These are phyloP conservation scores for Debaryomycetaceae sp. DNA, from an alignment of 1,139 yeast genomes.

Conservation along the genomic window DNA sequence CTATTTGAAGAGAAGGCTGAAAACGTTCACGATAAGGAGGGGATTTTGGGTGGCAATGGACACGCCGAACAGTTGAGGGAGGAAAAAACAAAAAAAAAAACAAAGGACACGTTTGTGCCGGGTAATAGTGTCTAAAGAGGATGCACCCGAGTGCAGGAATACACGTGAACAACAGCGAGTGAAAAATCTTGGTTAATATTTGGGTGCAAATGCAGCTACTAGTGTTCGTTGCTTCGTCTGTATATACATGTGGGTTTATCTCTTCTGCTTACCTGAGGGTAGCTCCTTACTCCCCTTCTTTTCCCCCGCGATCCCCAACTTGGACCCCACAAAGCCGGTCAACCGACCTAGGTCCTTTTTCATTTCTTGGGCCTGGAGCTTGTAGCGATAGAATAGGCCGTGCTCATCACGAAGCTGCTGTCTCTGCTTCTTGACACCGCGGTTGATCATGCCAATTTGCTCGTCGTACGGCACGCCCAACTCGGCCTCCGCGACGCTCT, in stretches of 20 bases:
- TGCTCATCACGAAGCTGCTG: constrained; percentile 34
- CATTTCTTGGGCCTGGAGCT: constrained; percentile 33
- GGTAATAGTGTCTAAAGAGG: too few species aligned
- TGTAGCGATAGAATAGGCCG: constrained; percentile 39
- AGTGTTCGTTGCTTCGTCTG: not conserved
- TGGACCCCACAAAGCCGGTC: constrained; percentile 14
- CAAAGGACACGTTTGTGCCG: not conserved
- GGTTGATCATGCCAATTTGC: constrained; percentile 39
- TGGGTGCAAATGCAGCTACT: not conserved
- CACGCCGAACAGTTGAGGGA: too few species aligned
- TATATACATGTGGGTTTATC: not conserved
- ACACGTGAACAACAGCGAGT: too few species aligned
- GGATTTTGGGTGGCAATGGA: too few species aligned
- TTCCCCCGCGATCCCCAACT: constrained; percentile 5
- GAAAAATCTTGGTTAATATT: too few species aligned
- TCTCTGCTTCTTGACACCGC: constrained; percentile 37
- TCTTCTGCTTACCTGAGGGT: constrained; percentile 7
- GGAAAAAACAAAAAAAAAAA: constrained; percentile 1
- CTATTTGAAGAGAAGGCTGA: too few species aligned
- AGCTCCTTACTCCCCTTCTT: constrained; percentile 8
- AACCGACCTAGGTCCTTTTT: constrained; percentile 27
- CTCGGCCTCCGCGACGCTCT: constrained; percentile 69
- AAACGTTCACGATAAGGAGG: too few species aligned
- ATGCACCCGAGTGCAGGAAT: too few species aligned
- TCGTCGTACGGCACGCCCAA: constrained; percentile 69